Conservation (phyloP, 257 asterid genomes). For the Solanum infundibuliforme region DNA sequence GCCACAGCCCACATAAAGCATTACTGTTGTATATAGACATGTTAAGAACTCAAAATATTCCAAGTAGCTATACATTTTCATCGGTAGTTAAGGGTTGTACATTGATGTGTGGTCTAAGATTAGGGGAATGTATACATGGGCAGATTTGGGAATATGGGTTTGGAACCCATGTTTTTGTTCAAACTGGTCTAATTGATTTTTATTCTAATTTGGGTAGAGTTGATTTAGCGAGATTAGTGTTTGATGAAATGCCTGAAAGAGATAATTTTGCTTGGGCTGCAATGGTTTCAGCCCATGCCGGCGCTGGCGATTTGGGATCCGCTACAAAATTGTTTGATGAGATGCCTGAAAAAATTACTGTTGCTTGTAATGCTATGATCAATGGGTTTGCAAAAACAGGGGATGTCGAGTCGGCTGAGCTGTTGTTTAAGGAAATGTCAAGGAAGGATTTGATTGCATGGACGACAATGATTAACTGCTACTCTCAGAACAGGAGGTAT, state of each 20-base stretch:
- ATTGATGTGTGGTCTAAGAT: conserved; percentile 7
- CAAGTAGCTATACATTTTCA: conserved; percentile 56
- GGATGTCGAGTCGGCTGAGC: conserved; percentile 54
- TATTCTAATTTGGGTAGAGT: conserved; percentile 45
- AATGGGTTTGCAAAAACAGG: conserved; percentile 61
- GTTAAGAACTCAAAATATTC: conserved; percentile 39
- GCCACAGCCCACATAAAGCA: conserved; percentile 35
- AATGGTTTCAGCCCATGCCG: conserved; percentile 45
- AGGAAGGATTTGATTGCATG: conserved; percentile 67
- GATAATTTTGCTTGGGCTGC: conserved; percentile 62
- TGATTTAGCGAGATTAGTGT: conserved; percentile 34
- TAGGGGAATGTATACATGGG: conserved; percentile 49
- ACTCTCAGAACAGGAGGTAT: conserved; percentile 37
- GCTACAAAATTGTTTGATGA: conserved; percentile 50
- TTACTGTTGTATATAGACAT: conserved; percentile 29
- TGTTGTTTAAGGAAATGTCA: conserved; percentile 36
- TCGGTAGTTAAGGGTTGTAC: conserved; percentile 50
- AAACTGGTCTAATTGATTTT: conserved; percentile 56
- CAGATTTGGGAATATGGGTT: conserved; percentile 51
- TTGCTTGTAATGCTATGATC: conserved; percentile 61
- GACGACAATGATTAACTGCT: conserved; percentile 87
- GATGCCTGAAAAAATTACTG: conserved; percentile 47
- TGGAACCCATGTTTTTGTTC: conserved; percentile 34
- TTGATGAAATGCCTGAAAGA: conserved; percentile 58
- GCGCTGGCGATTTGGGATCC: conserved; percentile 40